Evolutionary conservation across 2,329 filamentous ascomycete genomes (phyloP).

Genomic region (Piedraia hortae): DNA sequence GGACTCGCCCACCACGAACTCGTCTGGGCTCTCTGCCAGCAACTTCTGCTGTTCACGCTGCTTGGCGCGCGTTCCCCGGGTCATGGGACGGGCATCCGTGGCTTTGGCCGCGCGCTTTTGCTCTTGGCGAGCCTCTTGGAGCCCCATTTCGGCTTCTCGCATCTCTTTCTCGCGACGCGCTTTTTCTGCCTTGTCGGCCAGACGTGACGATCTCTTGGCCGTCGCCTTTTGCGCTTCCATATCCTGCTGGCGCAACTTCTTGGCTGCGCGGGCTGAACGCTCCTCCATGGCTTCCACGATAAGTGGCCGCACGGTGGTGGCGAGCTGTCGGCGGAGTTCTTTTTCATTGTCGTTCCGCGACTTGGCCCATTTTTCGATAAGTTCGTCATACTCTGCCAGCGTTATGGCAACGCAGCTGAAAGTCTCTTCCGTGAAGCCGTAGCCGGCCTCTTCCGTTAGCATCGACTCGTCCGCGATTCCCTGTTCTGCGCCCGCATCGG

Average conservation of each 20-base stretch:
- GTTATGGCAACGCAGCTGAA: constrained; percentile 85
- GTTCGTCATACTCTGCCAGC: constrained; percentile 43
- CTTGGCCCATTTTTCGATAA: constrained; percentile 44
- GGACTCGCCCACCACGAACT: too few relatives aligned
- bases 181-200: constrained; percentile 56
- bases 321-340: constrained; percentile 39
- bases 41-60: constrained; percentile 64
- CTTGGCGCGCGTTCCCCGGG: constrained; percentile 57
- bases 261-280: constrained; percentile 42
- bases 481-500: constrained; percentile 17
- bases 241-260: constrained; percentile 52
- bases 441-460: constrained; percentile 16
- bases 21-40: too few relatives aligned
- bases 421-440: constrained; percentile 41
- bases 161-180: constrained; percentile 46
- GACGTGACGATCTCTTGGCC: constrained; percentile 74
- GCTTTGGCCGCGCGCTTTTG: constrained; percentile 44
- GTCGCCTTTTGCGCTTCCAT: constrained; percentile 70
- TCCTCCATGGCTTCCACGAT: constrained; percentile 48
- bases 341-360: constrained; percentile 70
- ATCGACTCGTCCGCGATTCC: constrained; percentile 13
- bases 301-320: constrained; percentile 56
- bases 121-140: constrained; percentile 32
- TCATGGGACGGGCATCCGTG: constrained; percentile 52
- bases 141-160: constrained; percentile 43